Evolutionary conservation across 2,329 filamentous ascomycete genomes (phyloP).

Genomic region (Aspergillus vadensis): DNA sequence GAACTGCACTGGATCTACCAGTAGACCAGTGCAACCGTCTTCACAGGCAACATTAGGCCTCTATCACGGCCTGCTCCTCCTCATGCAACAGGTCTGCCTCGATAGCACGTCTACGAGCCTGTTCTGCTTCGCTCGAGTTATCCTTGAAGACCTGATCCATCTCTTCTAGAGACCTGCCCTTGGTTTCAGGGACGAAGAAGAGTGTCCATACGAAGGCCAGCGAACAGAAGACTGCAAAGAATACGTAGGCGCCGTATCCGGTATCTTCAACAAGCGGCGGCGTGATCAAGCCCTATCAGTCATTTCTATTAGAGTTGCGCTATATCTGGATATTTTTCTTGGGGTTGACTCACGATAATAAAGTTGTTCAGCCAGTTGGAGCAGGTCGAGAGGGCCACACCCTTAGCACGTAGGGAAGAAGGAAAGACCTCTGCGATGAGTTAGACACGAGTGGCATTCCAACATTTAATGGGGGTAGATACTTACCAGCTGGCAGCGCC

Average conservation of each 20-base stretch:
- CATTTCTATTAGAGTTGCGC: background rate
- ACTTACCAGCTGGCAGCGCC: conserved; percentile 43
- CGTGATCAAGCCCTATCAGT: conserved; percentile 59
- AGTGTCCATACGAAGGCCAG: conserved; percentile 55
- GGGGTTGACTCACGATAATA: conserved; percentile 49
- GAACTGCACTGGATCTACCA: background rate
- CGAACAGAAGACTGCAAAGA: conserved; percentile 60
- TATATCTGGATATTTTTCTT: no score
- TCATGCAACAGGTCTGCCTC: conserved; percentile 33
- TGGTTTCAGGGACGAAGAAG: conserved; percentile 61
- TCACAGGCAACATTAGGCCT: background rate
- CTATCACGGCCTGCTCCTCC: background rate
- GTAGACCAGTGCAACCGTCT: background rate
- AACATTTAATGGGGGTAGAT: background rate
- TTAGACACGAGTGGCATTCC: conserved; percentile 14
- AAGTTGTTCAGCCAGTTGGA: conserved; percentile 68
- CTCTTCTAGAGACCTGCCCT: conserved; percentile 57
- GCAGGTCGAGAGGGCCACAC: conserved; percentile 64
- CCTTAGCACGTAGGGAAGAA: conserved; percentile 62
- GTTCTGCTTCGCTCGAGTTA: conserved; percentile 36
- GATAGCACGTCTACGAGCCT: conserved; percentile 33
- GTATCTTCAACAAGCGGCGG: conserved; percentile 64
- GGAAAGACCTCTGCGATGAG: conserved; percentile 63
- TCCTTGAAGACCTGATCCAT: conserved; percentile 53
- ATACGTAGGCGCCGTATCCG: conserved; percentile 57